Evolutionary conservation across 2,329 filamentous ascomycete species (phyloP), one percentile per base, ranked within the genome.

Genomic region (Neophaeococcomyces aloes): DNA sequence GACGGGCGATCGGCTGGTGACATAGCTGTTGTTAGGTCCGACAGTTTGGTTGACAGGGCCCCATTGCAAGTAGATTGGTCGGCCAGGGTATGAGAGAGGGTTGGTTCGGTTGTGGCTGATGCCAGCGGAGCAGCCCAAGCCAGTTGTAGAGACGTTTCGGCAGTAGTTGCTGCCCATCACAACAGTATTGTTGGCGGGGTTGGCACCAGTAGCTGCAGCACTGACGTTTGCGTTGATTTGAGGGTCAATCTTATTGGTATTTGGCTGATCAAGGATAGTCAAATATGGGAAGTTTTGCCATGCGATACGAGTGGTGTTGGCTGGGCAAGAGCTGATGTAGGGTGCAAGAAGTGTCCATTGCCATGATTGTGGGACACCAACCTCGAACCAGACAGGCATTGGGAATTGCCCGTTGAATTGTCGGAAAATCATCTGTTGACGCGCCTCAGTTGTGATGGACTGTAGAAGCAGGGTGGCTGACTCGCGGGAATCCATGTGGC

Each of bases 251-350:
- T 81, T 76, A 47, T 77, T 78, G 17, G 80, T 73, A 62, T 88
- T 89, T 2, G 85, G 79, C 59, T 89, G 80, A 65, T 89, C 88
- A 23, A 82, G 66, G 38, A 91, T 70, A 53, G 73, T 69, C 13
- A 91, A 65, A 0, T 75, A 71, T 0, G 85, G 86, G 66, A 85
- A 88, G 67, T 93, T 93, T 60, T 89, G 82, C 85, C 86, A 93
- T 18, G 78, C 73, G 23, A 93, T 68, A 5, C 83, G 77, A 1
- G 83, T 89, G 53, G 81, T 78, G 59, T 81, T 77, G 33, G 64
- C 65, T 0, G 86, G 85, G 61, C 86, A 93, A 4, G 72, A 80
- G 29, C 76, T 79, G 61, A 93, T 88, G 62, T 87, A 87, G 0
- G 84, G 86, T 0, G 86, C 84, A 3, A 91, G 69, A 17, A 86